Percentiles rank a stretch among this genome's conserved stretches.
Conservation (phyloP, 345 rosid species). For the Bruguiera gymnorhiza region DNA sequence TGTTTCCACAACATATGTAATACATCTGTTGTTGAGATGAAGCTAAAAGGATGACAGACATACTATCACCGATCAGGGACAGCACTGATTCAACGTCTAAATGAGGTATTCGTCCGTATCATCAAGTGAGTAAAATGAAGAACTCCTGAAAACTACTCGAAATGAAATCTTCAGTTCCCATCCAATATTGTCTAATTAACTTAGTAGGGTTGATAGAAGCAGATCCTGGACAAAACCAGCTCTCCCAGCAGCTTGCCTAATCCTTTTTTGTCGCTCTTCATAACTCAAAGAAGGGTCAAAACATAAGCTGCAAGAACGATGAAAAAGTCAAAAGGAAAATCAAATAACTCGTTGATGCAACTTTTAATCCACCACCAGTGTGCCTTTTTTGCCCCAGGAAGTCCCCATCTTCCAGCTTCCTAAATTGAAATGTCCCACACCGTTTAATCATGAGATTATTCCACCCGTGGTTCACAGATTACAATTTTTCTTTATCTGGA, state of each 20-base stretch:
- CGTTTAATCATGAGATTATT: no score
- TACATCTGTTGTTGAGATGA: constrained; percentile 12
- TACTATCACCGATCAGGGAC: background rate
- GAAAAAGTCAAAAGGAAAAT: background rate
- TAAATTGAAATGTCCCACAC: no score
- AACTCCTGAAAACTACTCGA: constrained; percentile 17
- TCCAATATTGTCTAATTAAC: constrained; percentile 26
- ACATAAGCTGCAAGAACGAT: constrained; percentile 27
- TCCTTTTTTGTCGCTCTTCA: constrained; percentile 55
- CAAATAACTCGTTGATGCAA: background rate
- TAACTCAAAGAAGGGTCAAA: constrained; percentile 54
- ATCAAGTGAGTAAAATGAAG: constrained; percentile 2
- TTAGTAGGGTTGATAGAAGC: constrained; percentile 40
- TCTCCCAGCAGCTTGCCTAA: constrained; percentile 50
- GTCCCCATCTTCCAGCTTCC: no score
- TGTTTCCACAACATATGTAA: constrained; percentile 18
- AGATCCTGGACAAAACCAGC: constrained; percentile 53
- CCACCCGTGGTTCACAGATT: no score
- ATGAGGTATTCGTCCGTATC: constrained; percentile 8
- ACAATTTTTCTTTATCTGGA: no score
- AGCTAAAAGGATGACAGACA: constrained; percentile 12
- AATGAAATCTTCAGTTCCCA: constrained; percentile 12
- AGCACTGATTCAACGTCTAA: background rate
- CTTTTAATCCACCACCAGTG: no score
- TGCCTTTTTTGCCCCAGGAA: no score